Percentiles rank a stretch among this genome's conserved stretches.
Evolutionary conservation across 1,284 basidiomycete genomes (phyloP).

Genomic region (Ceratobasidium sp.): DNA sequence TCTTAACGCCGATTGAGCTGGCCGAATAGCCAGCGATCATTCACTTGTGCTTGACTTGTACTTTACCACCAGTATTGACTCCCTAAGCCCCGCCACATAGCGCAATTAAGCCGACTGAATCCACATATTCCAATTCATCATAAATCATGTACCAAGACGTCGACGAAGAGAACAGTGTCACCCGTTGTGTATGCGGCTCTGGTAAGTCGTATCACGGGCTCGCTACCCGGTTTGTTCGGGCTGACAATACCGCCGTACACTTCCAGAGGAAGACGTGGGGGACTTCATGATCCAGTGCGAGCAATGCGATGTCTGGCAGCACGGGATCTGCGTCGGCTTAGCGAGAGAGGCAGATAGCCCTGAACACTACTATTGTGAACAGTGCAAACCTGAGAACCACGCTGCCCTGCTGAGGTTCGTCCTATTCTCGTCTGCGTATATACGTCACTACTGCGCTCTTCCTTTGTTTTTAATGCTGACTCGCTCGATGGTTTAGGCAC

Average conservation of each 20-base stretch:
- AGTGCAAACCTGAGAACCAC: conserved; percentile 91
- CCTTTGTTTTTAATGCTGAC: conserved; percentile 17
- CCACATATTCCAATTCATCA: too few species aligned
- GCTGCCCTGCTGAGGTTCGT: conserved; percentile 64
- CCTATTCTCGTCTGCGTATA: not conserved
- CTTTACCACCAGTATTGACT: too few species aligned
- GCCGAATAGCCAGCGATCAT: too few species aligned
- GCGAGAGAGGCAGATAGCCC: conserved; percentile 85
- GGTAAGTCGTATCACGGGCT: conserved; percentile 67
- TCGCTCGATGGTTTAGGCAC: conserved; percentile 4
- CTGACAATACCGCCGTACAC: conserved; percentile 51
- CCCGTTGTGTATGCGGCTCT: conserved; percentile 94
- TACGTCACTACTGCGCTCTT: not conserved
- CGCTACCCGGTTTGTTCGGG: conserved; percentile 12
- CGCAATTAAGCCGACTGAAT: too few species aligned
- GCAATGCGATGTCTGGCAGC: conserved; percentile 97
- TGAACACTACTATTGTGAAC: conserved; percentile 92
- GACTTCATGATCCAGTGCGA: conserved; percentile 98
- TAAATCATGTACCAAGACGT: conserved; percentile 69
- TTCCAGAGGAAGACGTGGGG: conserved; percentile 81
- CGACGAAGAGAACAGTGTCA: conserved; percentile 81
- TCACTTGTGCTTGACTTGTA: too few species aligned
- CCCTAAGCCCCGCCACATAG: too few species aligned
- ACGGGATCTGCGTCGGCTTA: conserved; percentile 96
- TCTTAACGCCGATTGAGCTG: too few species aligned